phyloP scores from a whole-genome alignment of 495 filamentous ascomycete species.

The Melanomma pulvis-pyrius region DNA sequence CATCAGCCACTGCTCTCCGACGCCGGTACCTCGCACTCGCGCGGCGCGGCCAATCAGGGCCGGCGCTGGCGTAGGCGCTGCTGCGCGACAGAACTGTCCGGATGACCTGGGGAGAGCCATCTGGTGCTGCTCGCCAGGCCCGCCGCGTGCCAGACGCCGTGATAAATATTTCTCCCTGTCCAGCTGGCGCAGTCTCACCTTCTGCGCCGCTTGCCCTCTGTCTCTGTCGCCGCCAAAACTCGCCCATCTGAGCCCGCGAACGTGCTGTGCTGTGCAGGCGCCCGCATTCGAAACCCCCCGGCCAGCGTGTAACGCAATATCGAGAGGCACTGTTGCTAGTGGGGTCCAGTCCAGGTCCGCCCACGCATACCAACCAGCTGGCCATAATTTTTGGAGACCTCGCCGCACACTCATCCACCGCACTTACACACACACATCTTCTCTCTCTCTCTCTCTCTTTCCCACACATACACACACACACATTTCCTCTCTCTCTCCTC shows the following conservation, averaged over 20 bases:
- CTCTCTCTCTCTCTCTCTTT: neutral
- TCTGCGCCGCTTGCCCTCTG: neutral
- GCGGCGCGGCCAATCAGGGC: conserved; percentile 18
- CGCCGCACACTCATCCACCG: conserved; percentile 1
- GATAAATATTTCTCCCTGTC: conserved; percentile 25
- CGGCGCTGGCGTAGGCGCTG: conserved; percentile 21
- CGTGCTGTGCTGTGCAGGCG: conserved; percentile 11
- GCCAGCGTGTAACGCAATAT: conserved; percentile 37
- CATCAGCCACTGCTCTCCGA: neutral
- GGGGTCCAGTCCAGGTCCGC: conserved; percentile 12
- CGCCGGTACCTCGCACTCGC: conserved; percentile 9
- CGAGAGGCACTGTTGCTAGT: conserved; percentile 29
- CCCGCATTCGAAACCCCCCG: conserved; percentile 29
- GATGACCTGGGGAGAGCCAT: conserved; percentile 25
- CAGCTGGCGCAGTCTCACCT: neutral
- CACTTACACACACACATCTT: neutral
- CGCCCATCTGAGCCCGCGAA: neutral
- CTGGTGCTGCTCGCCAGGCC: conserved; percentile 12
- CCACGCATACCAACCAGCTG: conserved; percentile 28
- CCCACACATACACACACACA: neutral
- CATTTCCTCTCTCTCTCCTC: neutral
- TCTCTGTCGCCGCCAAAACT: conserved; percentile 21
- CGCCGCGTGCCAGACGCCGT: conserved; percentile 10
- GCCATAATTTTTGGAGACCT: conserved; percentile 29
- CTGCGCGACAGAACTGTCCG: conserved; percentile 30